Base-by-base conservation (phyloP, 2,329 filamentous ascomycete species). In the Claviceps paspali region DNA sequence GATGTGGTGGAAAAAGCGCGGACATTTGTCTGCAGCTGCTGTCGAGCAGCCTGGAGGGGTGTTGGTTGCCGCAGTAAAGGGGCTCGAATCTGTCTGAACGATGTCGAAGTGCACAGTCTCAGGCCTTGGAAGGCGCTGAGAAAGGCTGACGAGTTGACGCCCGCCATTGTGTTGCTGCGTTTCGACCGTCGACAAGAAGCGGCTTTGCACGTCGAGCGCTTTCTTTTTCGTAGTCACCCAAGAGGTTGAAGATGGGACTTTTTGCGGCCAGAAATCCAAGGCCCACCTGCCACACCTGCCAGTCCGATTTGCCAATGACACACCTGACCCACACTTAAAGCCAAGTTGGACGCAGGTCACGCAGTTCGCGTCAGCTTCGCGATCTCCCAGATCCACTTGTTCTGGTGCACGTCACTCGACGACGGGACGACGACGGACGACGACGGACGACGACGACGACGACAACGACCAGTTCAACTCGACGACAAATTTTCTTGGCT, bases 1-100 rank as follows among this genome's bases (percentile, higher is more conserved):
- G 68, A 42, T 12, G 82, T 82, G 23, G 79, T 81, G 28, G 84
- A 84, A 62, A 94, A 92, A 43, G 72, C 62, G 54, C 81, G 73
- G 47, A 57, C 58, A 64, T 68, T 60, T 50, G n/a, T n/a, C n/a
- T 65, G 58, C 44, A 63, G 52, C 49, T 54, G 51, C 48, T n/a
- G n/a, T n/a, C 45, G 49, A 41, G 52, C 47, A 33, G 52, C 46
- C 52, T 50, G 44, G 42, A 56, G 40, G 41, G 46, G 38, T 38
- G 46, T 47, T 34, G 48, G 43, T 41, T 52, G 52, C 40, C 46
- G 50, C 44, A 52, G 47, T 6, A 52, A 41, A 36, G 52, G 56
- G 45, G 44, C 54, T 28, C 47, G 56, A 38, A 55, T 48, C 45
- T 62, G 60, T 41, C 57, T 63, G 41, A 60, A 46, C 26, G 60